Conservation (phyloP, 176 grass and related monocot species). For the Saccharum spontaneum region DNA sequence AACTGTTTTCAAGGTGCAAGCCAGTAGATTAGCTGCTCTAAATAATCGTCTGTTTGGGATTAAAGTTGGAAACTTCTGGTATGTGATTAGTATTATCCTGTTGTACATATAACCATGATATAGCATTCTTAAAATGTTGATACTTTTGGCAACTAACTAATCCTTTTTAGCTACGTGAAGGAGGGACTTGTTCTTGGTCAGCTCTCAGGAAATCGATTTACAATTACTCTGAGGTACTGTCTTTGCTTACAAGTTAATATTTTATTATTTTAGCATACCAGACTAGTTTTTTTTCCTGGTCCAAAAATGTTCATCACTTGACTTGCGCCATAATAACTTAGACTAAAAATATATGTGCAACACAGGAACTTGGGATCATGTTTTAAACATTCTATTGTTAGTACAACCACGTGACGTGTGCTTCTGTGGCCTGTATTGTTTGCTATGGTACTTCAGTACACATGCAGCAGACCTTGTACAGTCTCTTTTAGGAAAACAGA, state of each 20-base stretch:
- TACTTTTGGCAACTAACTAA: constrained; percentile 34
- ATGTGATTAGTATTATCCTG: constrained; percentile 23
- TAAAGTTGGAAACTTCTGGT: constrained; percentile 95
- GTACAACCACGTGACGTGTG: neutral
- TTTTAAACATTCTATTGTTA: neutral
- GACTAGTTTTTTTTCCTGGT: neutral
- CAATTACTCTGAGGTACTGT: constrained; percentile 85
- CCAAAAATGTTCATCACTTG: neutral
- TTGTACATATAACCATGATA: constrained; percentile 15
- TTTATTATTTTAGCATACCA: neutral
- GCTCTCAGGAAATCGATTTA: constrained; percentile 85
- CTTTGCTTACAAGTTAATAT: neutral
- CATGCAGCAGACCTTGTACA: constrained; percentile 7
- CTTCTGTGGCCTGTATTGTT: constrained; percentile 6
- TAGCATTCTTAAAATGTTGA: neutral
- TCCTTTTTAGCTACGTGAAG: constrained; percentile 73
- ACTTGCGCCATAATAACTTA: neutral
- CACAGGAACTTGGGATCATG: neutral
- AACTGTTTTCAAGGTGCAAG: constrained; percentile 88
- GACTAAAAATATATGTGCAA: neutral
- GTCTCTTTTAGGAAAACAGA: constrained; percentile 29
- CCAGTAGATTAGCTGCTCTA: constrained; percentile 73
- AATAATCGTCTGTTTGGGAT: constrained; percentile 87
- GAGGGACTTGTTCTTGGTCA: constrained; percentile 96
- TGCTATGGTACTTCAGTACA: constrained; percentile 8